These are phyloP conservation scores for Candida frijolesensis DNA, from an alignment of 1,139 yeast genomes.

Conservation along the genomic window DNA sequence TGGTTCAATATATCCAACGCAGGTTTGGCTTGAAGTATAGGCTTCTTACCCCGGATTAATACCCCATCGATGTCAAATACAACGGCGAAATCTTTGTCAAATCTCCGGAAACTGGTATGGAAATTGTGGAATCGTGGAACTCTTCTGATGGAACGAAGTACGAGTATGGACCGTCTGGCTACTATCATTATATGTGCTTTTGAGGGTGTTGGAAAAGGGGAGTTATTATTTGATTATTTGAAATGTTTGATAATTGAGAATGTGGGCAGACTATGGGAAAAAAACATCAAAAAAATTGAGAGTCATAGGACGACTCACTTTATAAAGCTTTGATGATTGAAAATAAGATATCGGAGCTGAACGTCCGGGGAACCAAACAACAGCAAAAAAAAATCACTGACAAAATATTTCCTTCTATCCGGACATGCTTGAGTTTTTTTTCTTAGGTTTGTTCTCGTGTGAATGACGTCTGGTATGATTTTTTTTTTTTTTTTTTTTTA, in stretches of 20 bases:
- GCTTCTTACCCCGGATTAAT: constrained; percentile 71
- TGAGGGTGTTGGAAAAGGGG: not conserved
- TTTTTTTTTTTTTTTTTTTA: not conserved
- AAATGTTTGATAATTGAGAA: too few relatives aligned
- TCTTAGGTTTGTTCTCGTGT: not conserved
- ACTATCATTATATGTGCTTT: constrained; percentile 3
- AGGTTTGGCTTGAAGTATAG: constrained; percentile 67
- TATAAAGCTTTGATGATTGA: not conserved
- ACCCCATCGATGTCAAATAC: constrained; percentile 81
- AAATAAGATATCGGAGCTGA: not conserved
- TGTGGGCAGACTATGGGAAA: not conserved
- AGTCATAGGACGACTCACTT: constrained; percentile 3
- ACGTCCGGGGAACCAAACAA: not conserved
- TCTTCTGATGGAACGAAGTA: constrained; percentile 1
- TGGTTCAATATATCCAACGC: constrained; percentile 62
- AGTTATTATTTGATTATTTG: too few relatives aligned
- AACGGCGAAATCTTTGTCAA: constrained; percentile 22
- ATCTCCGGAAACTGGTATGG: constrained; percentile 4
- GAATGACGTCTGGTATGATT: not conserved
- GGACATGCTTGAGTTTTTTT: not conserved
- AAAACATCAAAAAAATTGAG: not conserved
- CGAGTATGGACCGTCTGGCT: constrained; percentile 3
- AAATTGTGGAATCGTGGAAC: not conserved
- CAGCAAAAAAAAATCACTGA: not conserved
- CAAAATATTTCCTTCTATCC: constrained; percentile 1